Conservation (phyloP, 148 eudicot species). For the Nepenthes gracilis region DNA sequence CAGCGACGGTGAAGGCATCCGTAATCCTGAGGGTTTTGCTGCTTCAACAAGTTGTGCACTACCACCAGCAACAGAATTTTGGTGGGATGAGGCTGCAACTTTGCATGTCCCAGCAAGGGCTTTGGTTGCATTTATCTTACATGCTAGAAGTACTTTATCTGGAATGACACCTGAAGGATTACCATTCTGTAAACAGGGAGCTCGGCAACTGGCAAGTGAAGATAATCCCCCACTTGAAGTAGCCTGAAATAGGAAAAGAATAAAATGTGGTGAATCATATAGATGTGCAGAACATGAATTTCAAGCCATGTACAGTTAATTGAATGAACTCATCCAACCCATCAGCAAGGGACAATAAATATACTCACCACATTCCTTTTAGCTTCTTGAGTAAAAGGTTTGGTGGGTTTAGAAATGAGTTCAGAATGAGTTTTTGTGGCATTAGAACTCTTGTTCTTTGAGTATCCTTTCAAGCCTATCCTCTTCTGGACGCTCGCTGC, state of each 20-base stretch:
- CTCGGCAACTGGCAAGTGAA: constrained; percentile 17
- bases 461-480: constrained; percentile 20
- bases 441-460: constrained; percentile 17
- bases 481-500: constrained; percentile 31
- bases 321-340: not conserved
- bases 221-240: constrained; percentile 11
- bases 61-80: constrained; percentile 10
- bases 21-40: constrained; percentile 68
- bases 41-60: constrained; percentile 20
- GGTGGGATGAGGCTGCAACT: constrained; percentile 14
- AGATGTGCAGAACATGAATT: too few species aligned
- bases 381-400: constrained; percentile 19
- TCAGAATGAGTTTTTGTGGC: constrained; percentile 26
- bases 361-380: constrained; percentile 39
- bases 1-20: constrained; percentile 94
- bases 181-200: constrained; percentile 10
- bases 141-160: constrained; percentile 13
- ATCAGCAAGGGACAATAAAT: not conserved
- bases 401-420: constrained; percentile 18
- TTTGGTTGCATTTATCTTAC: constrained; percentile 15
- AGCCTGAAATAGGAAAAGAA: constrained; percentile 14
- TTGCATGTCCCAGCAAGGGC: constrained; percentile 14
- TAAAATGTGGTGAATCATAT: too few species aligned
- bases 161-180: constrained; percentile 19
- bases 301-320: not conserved